These are phyloP conservation scores for Fraxinus xanthoxyloides DNA, from an alignment of 305 asterid genomes.

Conservation along the genomic window DNA sequence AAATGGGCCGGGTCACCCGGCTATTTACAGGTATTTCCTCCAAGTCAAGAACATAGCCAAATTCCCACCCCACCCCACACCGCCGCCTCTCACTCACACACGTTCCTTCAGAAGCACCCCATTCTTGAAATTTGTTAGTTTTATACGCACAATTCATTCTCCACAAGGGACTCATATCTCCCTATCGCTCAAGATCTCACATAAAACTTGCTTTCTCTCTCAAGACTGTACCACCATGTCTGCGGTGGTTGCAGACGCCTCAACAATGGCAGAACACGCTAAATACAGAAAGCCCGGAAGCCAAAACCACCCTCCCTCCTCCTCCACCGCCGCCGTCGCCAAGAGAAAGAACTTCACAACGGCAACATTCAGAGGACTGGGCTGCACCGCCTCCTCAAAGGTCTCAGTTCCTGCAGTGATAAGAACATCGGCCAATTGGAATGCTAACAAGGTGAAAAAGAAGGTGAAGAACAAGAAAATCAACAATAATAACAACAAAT, in stretches of 20 bases:
- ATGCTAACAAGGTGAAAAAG: conserved; percentile 65
- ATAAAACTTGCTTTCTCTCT: not conserved
- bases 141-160: not conserved
- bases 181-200: not conserved
- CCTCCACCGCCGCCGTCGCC: conserved; percentile 22
- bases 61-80: not conserved
- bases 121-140: not conserved
- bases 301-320: conserved; percentile 23
- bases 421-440: conserved; percentile 73
- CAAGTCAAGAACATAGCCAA: not conserved
- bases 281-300: conserved; percentile 36
- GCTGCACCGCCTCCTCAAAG: conserved; percentile 68
- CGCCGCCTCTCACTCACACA: not conserved
- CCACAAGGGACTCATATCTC: not conserved
- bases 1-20: no score
- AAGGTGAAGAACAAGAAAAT: conserved; percentile 49
- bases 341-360: conserved; percentile 67
- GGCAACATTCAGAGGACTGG: conserved; percentile 60
- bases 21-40: no score
- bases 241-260: conserved; percentile 18
- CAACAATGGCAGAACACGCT: conserved; percentile 33
- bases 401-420: conserved; percentile 73
- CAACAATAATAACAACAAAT: conserved; percentile 8
- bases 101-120: conserved; percentile 9
- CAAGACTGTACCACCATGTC: conserved; percentile 16